phyloP scores from a whole-genome alignment of 129 eudicot species.

The Artemisia argyi region DNA sequence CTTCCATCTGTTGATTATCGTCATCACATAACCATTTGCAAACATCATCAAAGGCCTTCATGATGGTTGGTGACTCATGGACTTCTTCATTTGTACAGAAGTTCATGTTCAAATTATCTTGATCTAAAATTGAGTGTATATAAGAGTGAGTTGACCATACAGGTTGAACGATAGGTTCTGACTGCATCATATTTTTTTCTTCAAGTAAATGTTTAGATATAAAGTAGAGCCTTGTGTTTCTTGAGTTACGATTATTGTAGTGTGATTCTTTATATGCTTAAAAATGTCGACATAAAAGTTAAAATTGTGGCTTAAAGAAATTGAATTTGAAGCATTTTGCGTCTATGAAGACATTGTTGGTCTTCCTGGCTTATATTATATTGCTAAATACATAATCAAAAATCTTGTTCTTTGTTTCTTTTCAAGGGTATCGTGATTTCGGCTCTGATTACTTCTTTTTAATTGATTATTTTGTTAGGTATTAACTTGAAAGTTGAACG shows the following conservation, averaged over 20 bases:
- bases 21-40: conserved; percentile 49
- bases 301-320: conserved; percentile 1
- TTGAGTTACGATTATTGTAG: conserved; percentile 7
- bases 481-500: conserved; percentile 24
- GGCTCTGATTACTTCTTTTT: conserved; percentile 13
- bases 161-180: conserved; percentile 40
- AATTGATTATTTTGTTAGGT: conserved; percentile 17
- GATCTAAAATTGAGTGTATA: conserved; percentile 30
- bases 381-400: conserved; percentile 25
- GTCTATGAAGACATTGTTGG: conserved; percentile 16
- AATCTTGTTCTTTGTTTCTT: conserved; percentile 5
- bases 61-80: conserved; percentile 23
- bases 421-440: conserved; percentile 7
- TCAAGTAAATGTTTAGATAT: not conserved
- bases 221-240: conserved; percentile 16
- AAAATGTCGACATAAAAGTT: conserved; percentile 22
- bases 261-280: conserved; percentile 21
- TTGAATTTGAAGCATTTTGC: conserved; percentile 16
- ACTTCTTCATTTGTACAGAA: conserved; percentile 8
- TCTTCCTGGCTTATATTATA: conserved; percentile 11
- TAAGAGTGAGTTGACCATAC: conserved; percentile 41
- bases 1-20: conserved; percentile 37
- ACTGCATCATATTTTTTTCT: conserved; percentile 37
- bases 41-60: conserved; percentile 35
- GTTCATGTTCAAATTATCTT: conserved; percentile 22